A percentile compares a stretch with the other conserved stretches of the same genome.
Conservation (phyloP, 2,329 filamentous ascomycete genomes). For the Fusarium poae region DNA sequence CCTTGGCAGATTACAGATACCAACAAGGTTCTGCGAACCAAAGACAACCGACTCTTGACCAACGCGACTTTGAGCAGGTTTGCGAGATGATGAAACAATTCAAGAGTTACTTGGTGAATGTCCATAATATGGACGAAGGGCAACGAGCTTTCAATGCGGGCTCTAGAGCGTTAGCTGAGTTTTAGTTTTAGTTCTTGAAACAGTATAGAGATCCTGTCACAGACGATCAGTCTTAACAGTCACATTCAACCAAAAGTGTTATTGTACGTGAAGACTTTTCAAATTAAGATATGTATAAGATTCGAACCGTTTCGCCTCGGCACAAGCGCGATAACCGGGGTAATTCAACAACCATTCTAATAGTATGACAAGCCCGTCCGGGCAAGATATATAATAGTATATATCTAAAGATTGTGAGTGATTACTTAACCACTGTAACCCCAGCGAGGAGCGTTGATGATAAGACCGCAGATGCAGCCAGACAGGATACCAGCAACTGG, state of each 20-base stretch:
- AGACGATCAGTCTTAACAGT: background rate
- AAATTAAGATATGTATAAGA: background rate
- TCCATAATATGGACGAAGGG: background rate
- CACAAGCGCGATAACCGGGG: background rate
- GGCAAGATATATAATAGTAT: background rate
- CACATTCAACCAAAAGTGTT: background rate
- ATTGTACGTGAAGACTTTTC: background rate
- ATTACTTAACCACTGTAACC: slow-evolving; percentile 36
- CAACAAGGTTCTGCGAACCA: background rate
- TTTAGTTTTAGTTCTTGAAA: background rate
- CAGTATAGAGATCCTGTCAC: no score
- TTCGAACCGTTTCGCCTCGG: background rate
- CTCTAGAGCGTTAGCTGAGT: background rate
- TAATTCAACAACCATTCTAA: slow-evolving; percentile 7
- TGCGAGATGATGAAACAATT: background rate
- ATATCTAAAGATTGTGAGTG: background rate
- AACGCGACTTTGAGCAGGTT: background rate
- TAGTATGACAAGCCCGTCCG: background rate
- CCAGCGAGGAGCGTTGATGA: slow-evolving; percentile 72
- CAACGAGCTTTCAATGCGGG: background rate
- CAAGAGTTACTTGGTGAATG: background rate
- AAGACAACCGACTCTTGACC: background rate
- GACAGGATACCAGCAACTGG: slow-evolving; percentile 68
- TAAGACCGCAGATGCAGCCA: slow-evolving; percentile 71
- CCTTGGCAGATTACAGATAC: background rate